These are phyloP conservation scores for Sporothrix euskadiensis DNA, from an alignment of 2,329 filamentous ascomycete species.

Conservation along the genomic window DNA sequence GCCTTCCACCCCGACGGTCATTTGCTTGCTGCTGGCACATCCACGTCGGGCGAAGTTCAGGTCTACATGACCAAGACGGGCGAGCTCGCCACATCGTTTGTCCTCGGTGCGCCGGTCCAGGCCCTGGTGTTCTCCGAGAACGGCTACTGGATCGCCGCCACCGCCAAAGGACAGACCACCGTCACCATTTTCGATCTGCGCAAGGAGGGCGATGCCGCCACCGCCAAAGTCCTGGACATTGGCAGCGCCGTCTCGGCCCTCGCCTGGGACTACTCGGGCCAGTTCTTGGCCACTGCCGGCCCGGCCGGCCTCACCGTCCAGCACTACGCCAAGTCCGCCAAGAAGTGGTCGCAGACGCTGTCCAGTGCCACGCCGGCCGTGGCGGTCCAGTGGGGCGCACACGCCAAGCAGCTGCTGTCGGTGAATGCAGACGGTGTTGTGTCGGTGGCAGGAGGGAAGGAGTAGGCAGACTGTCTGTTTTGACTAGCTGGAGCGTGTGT, in stretches of 20 bases:
- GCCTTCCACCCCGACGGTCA: constrained; percentile 98
- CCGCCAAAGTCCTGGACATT: constrained; percentile 81
- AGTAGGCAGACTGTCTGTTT: constrained; percentile 37
- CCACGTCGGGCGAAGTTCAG: constrained; percentile 75
- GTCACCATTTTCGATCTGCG: constrained; percentile 90
- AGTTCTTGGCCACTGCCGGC: constrained; percentile 83
- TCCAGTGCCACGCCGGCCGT: constrained; percentile 72
- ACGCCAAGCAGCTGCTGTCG: constrained; percentile 72
- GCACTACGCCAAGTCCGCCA: constrained; percentile 82
- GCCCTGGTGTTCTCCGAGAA: constrained; percentile 90
- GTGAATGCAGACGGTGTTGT: constrained; percentile 75
- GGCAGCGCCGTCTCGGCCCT: constrained; percentile 78
- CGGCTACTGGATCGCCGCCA: constrained; percentile 90
- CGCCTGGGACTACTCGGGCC: constrained; percentile 91
- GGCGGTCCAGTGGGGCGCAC: constrained; percentile 74
- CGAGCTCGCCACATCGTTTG: constrained; percentile 73
- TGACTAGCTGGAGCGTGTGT: neutral
- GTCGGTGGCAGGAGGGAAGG: constrained; percentile 64
- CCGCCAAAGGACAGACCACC: constrained; percentile 71
- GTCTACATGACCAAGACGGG: constrained; percentile 85
- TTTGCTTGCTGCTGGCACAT: constrained; percentile 81
- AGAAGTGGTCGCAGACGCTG: constrained; percentile 86
- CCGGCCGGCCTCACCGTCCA: constrained; percentile 80
- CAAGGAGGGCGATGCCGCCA: constrained; percentile 79
- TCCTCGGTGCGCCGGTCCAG: constrained; percentile 67